Evolutionary conservation across 2,329 filamentous ascomycete genomes (phyloP), one percentile per base, ranked within the genome.

Genomic region (Colletotrichum sp.): DNA sequence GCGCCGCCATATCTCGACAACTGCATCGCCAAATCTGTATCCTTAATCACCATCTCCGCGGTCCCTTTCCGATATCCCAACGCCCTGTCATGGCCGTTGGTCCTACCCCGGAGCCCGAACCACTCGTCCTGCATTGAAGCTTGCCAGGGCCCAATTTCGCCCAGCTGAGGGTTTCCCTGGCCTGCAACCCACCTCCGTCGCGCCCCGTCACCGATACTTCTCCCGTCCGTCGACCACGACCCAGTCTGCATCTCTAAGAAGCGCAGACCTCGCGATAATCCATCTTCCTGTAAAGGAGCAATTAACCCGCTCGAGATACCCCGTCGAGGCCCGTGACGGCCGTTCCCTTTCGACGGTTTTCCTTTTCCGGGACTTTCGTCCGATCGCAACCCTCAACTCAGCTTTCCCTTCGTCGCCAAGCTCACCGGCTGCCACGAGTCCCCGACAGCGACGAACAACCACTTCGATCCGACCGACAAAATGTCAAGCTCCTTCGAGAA

Each of bases 401-500:
- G 48, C 62, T 74, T 71, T 74, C 52, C 36, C 67, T 75, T 38
- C 69, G 62, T 72, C 67, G 74, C 58, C 71, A 80, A 75, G 76
- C 63, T 76, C 75, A 82, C 66, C 58, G 43, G 64, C 58, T 73
- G 58, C 64, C 73, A 69, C 70, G 34, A 59, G 36, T 32, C 12
- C 32, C 34, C 26, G 34, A 59, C 48, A n/a, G 61, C 24, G 38
- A 7, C 30, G 38, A 36, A 21, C 10, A 52, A 65, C 34, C 34
- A 62, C 71, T 38, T 34, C 30, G 26, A 70, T 28, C 66, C n/a
- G 26, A 24, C 30, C 56, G 21, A 38, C 63, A 61, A 32, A 79
- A 96, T 96, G 94, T 92, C 94, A 79, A 94, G 93, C 88, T 96
- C 95, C 74, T 98, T 98, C 84, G 97, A 99, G 90, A 99, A 98